Conservation (phyloP, 345 rosid genomes). For the Gossypium ekmanianum region DNA sequence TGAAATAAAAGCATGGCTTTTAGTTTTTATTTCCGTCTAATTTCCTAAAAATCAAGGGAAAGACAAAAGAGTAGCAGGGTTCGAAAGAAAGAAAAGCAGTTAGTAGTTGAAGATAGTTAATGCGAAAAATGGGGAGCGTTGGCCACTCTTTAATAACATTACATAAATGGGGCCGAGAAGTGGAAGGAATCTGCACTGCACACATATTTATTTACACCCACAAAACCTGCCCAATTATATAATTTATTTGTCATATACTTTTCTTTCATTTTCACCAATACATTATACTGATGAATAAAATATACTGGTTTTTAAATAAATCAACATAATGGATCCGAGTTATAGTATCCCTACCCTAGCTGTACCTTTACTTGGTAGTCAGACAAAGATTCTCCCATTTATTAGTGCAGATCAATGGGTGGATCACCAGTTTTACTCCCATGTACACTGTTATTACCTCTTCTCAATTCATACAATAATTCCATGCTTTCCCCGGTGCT, state of each 20-base stretch:
- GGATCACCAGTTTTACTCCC: not conserved
- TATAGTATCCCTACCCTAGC: not conserved
- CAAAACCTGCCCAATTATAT: not conserved
- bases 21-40: no score
- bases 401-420: slow-evolving; percentile 5
- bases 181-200: not conserved
- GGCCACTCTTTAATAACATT: slow-evolving; percentile 21
- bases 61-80: no score
- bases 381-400: slow-evolving; percentile 40
- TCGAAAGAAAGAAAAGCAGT: not conserved
- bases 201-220: slow-evolving; percentile 12
- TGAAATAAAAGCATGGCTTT: no score
- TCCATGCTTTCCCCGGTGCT: not conserved
- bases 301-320: no score
- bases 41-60: not conserved
- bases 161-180: slow-evolving; percentile 7
- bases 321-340: no score
- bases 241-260: no score
- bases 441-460: not conserved
- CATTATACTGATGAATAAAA: no score
- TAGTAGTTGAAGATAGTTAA: slow-evolving; percentile 26
- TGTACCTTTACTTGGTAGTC: slow-evolving; percentile 16
- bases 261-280: no score
- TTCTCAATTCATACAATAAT: not conserved
- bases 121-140: slow-evolving; percentile 22